Conservation (phyloP, 805 yeast genomes). For the Ogataea dorogensis region DNA sequence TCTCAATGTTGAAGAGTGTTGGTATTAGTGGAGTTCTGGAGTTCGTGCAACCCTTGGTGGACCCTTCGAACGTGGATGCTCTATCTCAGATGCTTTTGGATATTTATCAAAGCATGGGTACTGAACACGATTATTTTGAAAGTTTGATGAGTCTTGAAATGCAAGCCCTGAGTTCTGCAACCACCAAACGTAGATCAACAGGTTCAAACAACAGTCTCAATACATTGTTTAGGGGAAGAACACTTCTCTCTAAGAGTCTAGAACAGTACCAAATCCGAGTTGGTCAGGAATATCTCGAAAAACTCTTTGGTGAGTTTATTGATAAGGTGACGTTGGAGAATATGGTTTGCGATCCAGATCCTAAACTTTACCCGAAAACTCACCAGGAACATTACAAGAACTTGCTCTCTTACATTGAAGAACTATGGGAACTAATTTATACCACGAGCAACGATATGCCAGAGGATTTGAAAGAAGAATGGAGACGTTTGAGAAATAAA, state of each 20-base stretch:
- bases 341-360: constrained; percentile 78
- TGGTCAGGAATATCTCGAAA: constrained; percentile 77
- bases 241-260: constrained; percentile 75
- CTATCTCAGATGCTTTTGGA: constrained; percentile 63
- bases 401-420: constrained; percentile 42
- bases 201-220: constrained; percentile 46
- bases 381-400: constrained; percentile 39
- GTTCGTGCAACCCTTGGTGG: constrained; percentile 38
- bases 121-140: constrained; percentile 72
- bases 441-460: constrained; percentile 76
- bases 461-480: constrained; percentile 56
- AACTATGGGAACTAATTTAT: constrained; percentile 66
- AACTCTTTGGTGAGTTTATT: constrained; percentile 69
- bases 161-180: constrained; percentile 43
- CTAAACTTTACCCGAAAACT: constrained; percentile 42
- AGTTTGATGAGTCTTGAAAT: constrained; percentile 69
- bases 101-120: constrained; percentile 67
- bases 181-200: constrained; percentile 42
- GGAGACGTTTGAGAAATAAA: constrained; percentile 60
- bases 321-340: constrained; percentile 47
- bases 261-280: constrained; percentile 73
- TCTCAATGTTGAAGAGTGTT: constrained; percentile 54
- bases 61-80: constrained; percentile 45
- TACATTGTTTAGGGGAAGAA: constrained; percentile 79
- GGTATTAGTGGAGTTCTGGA: constrained; percentile 53